These are phyloP conservation scores for Tinospora cordifolia DNA, from an alignment of 164 flowering plant species.

Conservation along the genomic window DNA sequence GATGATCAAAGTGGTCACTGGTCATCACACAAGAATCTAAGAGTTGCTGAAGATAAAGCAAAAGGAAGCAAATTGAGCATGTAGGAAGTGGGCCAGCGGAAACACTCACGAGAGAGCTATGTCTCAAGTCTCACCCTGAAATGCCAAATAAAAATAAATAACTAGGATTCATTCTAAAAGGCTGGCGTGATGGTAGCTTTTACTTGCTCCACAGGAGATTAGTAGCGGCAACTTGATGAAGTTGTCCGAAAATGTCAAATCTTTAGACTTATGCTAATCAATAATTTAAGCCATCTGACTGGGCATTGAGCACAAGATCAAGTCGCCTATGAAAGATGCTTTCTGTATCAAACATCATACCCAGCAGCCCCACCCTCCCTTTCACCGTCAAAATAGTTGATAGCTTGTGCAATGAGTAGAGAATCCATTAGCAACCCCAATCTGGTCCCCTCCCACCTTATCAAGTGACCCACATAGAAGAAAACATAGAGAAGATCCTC, in stretches of 20 bases:
- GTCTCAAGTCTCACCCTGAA: background rate
- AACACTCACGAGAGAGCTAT: background rate
- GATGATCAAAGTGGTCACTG: background rate
- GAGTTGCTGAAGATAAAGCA: background rate
- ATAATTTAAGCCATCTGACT: background rate
- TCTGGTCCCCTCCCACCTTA: slow-evolving; percentile 22
- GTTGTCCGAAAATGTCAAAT: background rate
- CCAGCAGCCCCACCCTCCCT: background rate
- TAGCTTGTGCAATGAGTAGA: slow-evolving; percentile 6
- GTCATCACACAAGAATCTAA: background rate
- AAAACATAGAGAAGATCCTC: slow-evolving; percentile 7
- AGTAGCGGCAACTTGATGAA: background rate
- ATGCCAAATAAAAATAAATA: background rate
- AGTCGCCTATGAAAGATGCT: slow-evolving; percentile 3
- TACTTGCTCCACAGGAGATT: background rate
- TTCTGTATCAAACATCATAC: background rate
- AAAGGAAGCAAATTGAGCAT: background rate
- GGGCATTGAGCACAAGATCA: slow-evolving; percentile 4
- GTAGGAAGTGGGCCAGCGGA: background rate
- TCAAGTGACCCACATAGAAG: background rate
- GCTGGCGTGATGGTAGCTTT: background rate
- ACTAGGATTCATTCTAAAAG: background rate
- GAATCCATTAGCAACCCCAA: slow-evolving; percentile 6
- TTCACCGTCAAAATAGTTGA: slow-evolving; percentile 7
- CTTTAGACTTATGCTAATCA: background rate